Conservation (phyloP, 2,329 filamentous ascomycete species). For the Pseudomassariella vexata region DNA sequence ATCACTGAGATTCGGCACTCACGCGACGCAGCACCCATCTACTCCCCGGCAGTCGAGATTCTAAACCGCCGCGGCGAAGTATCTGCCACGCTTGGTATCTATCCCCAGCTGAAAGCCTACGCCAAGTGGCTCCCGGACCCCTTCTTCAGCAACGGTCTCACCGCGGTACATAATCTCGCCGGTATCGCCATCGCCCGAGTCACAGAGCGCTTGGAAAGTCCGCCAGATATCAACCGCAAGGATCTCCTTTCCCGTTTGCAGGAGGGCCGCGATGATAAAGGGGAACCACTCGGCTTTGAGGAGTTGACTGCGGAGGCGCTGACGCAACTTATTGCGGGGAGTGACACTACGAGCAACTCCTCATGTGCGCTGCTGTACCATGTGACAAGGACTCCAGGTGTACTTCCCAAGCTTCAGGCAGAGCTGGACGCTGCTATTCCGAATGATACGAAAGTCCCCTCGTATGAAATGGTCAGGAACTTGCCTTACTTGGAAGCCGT, state of each 20-base stretch:
- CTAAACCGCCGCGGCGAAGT: slow-evolving; percentile 85
- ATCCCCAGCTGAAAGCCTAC: slow-evolving; percentile 70
- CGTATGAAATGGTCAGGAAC: slow-evolving; percentile 66
- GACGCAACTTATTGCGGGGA: slow-evolving; percentile 79
- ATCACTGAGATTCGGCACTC: slow-evolving; percentile 65
- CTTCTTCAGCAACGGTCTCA: slow-evolving; percentile 71
- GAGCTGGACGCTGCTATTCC: slow-evolving; percentile 71
- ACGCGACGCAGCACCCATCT: slow-evolving; percentile 56
- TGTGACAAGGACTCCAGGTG: slow-evolving; percentile 61
- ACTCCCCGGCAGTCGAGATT: slow-evolving; percentile 78
- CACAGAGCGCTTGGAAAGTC: slow-evolving; percentile 63
- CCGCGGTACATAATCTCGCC: slow-evolving; percentile 72
- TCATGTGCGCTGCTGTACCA: slow-evolving; percentile 81
- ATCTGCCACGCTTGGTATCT: slow-evolving; percentile 70
- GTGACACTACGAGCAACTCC: slow-evolving; percentile 73
- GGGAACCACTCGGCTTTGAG: slow-evolving; percentile 66
- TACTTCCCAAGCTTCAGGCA: slow-evolving; percentile 65
- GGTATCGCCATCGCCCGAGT: slow-evolving; percentile 86
- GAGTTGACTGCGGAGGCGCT: slow-evolving; percentile 85
- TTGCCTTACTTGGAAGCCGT: slow-evolving; percentile 70
- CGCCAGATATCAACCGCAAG: slow-evolving; percentile 60
- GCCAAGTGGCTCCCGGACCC: slow-evolving; percentile 75
- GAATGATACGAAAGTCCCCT: slow-evolving; percentile 55
- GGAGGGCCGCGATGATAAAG: slow-evolving; percentile 77
- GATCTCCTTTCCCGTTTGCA: slow-evolving; percentile 80